Percentiles rank a stretch among this genome's conserved stretches.
phyloP scores from a whole-genome alignment of 2,329 filamentous ascomycete genomes.

The Penicillium sp. region DNA sequence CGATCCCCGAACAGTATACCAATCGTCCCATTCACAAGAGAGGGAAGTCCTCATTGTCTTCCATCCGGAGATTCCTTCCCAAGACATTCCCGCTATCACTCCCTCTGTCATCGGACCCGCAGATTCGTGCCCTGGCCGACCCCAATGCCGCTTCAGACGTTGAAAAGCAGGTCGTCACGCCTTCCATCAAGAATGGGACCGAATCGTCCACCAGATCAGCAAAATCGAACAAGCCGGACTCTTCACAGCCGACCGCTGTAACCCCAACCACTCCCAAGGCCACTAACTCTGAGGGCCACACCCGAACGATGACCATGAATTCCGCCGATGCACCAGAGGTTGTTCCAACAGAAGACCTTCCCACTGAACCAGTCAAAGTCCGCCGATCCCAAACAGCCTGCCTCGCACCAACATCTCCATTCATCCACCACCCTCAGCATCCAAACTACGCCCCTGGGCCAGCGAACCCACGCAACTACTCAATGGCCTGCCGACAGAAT shows the following conservation, averaged over 20 bases:
- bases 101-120: slow-evolving; percentile 34
- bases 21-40: slow-evolving; percentile 20
- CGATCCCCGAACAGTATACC: slow-evolving; percentile 15
- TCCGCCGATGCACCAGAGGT: slow-evolving; percentile 37
- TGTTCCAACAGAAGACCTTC: slow-evolving; percentile 17
- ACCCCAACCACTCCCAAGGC: not conserved
- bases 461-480: slow-evolving; percentile 17
- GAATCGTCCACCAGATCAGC: not conserved
- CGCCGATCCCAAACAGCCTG: slow-evolving; percentile 24
- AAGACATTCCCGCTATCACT: slow-evolving; percentile 27
- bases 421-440: slow-evolving; percentile 26
- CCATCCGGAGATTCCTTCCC: slow-evolving; percentile 31
- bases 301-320: slow-evolving; percentile 29
- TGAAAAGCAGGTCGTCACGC: slow-evolving; percentile 25
- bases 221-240: not conserved
- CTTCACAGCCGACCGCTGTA: slow-evolving; percentile 1
- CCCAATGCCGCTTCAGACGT: slow-evolving; percentile 24
- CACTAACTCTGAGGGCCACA: slow-evolving; percentile 7
- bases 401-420: slow-evolving; percentile 13
- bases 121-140: slow-evolving; percentile 34
- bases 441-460: slow-evolving; percentile 23
- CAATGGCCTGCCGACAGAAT: slow-evolving; percentile 12
- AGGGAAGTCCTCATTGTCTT: slow-evolving; percentile 34
- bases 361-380: slow-evolving; percentile 18
- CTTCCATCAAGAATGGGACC: not conserved